Conservation (phyloP, 2,329 filamentous ascomycete genomes). For the Aspergillus latus region DNA sequence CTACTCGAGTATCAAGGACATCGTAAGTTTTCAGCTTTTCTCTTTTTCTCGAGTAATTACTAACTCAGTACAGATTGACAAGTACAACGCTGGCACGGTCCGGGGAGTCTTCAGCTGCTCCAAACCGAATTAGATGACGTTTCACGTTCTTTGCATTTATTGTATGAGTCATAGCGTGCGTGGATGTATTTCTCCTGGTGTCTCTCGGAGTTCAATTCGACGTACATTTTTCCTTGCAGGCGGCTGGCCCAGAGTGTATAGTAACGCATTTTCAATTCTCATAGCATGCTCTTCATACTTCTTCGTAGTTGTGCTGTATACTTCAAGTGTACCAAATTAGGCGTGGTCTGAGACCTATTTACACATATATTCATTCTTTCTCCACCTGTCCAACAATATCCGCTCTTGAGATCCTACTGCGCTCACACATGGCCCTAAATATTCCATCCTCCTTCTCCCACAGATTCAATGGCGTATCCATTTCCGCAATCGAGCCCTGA, state of each 20-base stretch:
- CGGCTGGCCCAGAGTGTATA: constrained; percentile 10
- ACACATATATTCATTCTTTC: neutral
- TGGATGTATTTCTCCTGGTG: constrained; percentile 6
- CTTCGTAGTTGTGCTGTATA: neutral
- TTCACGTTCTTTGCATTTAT: constrained; percentile 4
- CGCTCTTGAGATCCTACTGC: constrained; percentile 67
- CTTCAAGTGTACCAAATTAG: neutral
- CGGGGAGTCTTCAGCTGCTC: constrained; percentile 69
- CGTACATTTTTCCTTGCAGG: constrained; percentile 5
- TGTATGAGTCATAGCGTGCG: constrained; percentile 3
- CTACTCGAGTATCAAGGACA: constrained; percentile 59
- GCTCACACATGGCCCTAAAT: constrained; percentile 86
- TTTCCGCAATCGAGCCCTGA: constrained; percentile 78
- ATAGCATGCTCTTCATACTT: neutral
- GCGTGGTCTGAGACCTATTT: neutral
- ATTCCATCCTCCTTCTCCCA: constrained; percentile 70
- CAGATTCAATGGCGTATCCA: constrained; percentile 72
- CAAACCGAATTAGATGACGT: constrained; percentile 5
- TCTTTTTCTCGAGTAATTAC: neutral
- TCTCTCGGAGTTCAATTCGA: constrained; percentile 1
- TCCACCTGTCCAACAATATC: constrained; percentile 24
- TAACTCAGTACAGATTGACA: constrained; percentile 51
- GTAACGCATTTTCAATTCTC: constrained; percentile 5
- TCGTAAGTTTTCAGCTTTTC: constrained; percentile 28
- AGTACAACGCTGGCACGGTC: constrained; percentile 63